Conservation (phyloP, 768 basidiomycete genomes). For the Mycena belliarum region DNA sequence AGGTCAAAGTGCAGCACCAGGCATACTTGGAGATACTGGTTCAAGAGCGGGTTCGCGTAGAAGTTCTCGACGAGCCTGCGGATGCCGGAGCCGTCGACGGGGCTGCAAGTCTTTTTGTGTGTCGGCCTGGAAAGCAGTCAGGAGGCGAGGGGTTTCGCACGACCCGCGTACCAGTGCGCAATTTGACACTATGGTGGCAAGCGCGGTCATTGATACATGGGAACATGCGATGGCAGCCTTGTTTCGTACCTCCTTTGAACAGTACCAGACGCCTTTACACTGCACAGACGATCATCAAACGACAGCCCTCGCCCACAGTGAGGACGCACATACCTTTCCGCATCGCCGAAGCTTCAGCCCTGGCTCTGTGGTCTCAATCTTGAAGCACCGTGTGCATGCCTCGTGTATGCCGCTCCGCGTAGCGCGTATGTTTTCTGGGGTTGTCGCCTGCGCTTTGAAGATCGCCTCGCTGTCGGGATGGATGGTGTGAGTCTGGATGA, state of each 20-base stretch:
- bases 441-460: constrained; percentile 2
- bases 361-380: background rate
- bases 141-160: too few relatives aligned
- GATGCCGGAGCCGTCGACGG: background rate
- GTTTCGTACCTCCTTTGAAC: background rate
- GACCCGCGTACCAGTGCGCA: background rate
- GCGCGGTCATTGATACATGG: too few relatives aligned
- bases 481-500: background rate
- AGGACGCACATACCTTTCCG: background rate
- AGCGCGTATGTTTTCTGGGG: background rate
- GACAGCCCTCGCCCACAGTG: too few relatives aligned
- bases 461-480: constrained; percentile 8
- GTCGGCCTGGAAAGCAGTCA: background rate
- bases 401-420: background rate
- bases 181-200: background rate
- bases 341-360: background rate
- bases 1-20: constrained; percentile 1
- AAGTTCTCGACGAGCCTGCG: background rate
- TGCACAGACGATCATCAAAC: background rate
- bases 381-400: background rate
- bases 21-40: background rate
- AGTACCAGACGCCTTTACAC: constrained; percentile 3
- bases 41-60: background rate
- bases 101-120: background rate
- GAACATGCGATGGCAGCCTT: too few relatives aligned